A percentile compares a stretch with the other conserved stretches of the same genome.
phyloP scores from a whole-genome alignment of 2,329 filamentous ascomycete species.

The Sporothrix brunneoviolacea region DNA sequence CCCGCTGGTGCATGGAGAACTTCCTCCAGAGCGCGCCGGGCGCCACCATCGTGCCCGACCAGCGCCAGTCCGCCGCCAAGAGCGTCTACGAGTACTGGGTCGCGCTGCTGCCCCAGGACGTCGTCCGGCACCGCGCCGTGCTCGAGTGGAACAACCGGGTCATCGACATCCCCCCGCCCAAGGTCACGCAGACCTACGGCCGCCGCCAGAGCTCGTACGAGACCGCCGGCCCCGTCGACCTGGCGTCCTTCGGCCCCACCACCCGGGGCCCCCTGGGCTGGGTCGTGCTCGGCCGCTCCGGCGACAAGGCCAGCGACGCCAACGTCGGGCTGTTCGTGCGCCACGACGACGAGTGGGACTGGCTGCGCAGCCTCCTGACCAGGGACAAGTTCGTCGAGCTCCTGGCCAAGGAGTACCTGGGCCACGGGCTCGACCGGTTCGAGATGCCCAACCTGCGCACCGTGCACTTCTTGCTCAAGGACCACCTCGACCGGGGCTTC shows the following conservation, averaged over 20 bases:
- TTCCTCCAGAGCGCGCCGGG: slow-evolving; percentile 20
- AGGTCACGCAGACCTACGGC: slow-evolving; percentile 17
- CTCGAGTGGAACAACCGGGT: slow-evolving; percentile 16
- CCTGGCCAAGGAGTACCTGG: slow-evolving; percentile 32
- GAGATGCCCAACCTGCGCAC: slow-evolving; percentile 36
- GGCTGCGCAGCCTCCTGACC: slow-evolving; percentile 37
- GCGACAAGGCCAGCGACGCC: slow-evolving; percentile 38
- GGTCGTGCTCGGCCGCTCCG: slow-evolving; percentile 30
- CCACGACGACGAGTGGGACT: slow-evolving; percentile 37
- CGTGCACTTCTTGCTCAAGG: slow-evolving; percentile 20
- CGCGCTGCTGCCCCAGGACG: slow-evolving; percentile 19
- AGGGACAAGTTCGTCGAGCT: slow-evolving; percentile 30
- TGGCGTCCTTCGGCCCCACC: slow-evolving; percentile 17
- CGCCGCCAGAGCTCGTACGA: slow-evolving; percentile 17
- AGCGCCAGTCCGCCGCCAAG: slow-evolving; percentile 18
- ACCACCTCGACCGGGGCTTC: slow-evolving; percentile 28
- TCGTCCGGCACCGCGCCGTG: slow-evolving; percentile 20
- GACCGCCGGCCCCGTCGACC: slow-evolving; percentile 14
- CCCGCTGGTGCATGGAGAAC: slow-evolving; percentile 21
- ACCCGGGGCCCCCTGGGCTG: slow-evolving; percentile 23
- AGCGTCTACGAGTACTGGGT: slow-evolving; percentile 21
- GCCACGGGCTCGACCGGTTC: slow-evolving; percentile 36
- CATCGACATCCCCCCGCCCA: slow-evolving; percentile 21
- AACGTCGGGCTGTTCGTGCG: slow-evolving; percentile 42
- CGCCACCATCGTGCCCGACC: slow-evolving; percentile 20